Evolutionary conservation across 2,329 filamentous ascomycete species (phyloP), one percentile per base, ranked within the genome.

Genomic region (Aspergillus ibericus): DNA sequence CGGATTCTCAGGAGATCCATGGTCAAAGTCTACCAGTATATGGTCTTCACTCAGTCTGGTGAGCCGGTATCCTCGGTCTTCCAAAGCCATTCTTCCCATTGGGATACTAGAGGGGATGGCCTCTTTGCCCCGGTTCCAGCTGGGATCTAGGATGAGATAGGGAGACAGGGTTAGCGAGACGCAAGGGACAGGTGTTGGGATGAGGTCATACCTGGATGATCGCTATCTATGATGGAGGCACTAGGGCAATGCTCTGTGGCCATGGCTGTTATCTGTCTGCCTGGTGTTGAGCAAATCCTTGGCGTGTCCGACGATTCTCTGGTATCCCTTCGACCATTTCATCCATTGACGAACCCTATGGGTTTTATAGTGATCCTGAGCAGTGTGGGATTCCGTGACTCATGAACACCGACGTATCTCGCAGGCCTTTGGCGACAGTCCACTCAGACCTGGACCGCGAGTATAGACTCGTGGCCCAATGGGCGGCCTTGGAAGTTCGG

Each of bases 11-110:
- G 46, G 18, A 38, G 51, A 49, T 5, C 16, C n/a, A 13, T 53
- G 51, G 22, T 53, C 51, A 16, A 53, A 53, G 25, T 53, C 51
- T 8, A 53, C 51, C 22, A 53, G 22, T 4, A 44, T 29, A 34
- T 44, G 51, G 12, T 44, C 36, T 29, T 44, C 36, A 25, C 27
- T 34, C 38, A 53, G 4, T n/a, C n/a, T 7, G 16, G 51, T 53
- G 25, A 44, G 12, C 16, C 40, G 25, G 29, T 32, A 53, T 20
- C 51, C 51, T 29, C 42, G n/a, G 12, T 10, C n/a, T 13, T 15
- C 20, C 10, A 5, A 16, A 3, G 36, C 12, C 38, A 20, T 53
- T 20, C 25, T 16, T 4, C 3, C 27, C 32, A 32, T 16, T 9
- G 35, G 15, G 10, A 32, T 12, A 18, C 10, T 38, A n/a, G 51